phyloP scores from a whole-genome alignment of 306 rosid genomes.

The Hylodesmum podocarpum region DNA sequence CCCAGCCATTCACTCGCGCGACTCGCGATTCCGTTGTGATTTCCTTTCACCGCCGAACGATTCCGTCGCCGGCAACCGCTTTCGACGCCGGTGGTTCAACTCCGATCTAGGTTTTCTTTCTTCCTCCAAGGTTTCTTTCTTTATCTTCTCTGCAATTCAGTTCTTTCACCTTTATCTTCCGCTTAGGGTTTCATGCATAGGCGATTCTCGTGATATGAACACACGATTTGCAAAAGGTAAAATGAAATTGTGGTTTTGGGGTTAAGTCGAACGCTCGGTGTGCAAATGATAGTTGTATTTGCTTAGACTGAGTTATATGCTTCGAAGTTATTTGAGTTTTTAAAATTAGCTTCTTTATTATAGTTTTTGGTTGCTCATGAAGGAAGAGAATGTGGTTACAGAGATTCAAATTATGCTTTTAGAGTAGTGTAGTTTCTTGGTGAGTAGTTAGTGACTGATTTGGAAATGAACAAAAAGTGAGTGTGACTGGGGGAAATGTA shows the following conservation, averaged over 20 bases:
- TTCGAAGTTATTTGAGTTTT: background rate
- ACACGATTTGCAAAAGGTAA: background rate
- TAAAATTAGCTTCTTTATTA: background rate
- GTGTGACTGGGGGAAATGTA: background rate
- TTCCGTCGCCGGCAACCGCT: slow-evolving; percentile 17
- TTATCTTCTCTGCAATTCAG: background rate
- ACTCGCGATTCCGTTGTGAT: slow-evolving; percentile 62
- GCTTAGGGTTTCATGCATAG: slow-evolving; percentile 4
- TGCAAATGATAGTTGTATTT: background rate
- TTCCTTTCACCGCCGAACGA: slow-evolving; percentile 32
- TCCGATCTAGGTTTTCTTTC: slow-evolving; percentile 26
- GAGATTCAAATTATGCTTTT: background rate
- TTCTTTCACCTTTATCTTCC: background rate
- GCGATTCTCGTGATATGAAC: background rate
- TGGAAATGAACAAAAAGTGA: background rate
- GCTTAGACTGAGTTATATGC: background rate
- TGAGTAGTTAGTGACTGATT: background rate
- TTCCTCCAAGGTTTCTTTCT: slow-evolving; percentile 34
- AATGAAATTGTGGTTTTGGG: background rate
- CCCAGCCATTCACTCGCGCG: slow-evolving; percentile 62
- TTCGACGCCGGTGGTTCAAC: background rate
- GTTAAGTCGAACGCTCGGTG: background rate
- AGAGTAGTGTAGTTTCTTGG: background rate
- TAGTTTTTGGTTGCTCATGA: slow-evolving; percentile 4
- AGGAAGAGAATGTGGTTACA: background rate